Conservation (phyloP, 805 yeast genomes). For the Isabelozyma pseudorhagii region DNA sequence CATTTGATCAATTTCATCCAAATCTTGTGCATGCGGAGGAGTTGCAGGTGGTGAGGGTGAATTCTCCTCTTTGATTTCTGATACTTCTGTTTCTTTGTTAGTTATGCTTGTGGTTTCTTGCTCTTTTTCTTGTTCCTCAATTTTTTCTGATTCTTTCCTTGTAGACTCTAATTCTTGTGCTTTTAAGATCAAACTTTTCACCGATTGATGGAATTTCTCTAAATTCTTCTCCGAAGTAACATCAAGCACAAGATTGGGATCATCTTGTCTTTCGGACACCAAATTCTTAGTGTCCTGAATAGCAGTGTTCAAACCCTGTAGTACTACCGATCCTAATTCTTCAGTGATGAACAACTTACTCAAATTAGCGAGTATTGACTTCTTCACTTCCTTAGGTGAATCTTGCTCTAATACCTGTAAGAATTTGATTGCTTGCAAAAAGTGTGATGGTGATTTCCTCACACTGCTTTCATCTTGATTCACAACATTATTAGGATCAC, state of each 20-base stretch:
- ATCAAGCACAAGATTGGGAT: slow-evolving; percentile 32
- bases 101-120: not conserved
- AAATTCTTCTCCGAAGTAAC: slow-evolving; percentile 25
- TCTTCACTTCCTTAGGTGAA: slow-evolving; percentile 50
- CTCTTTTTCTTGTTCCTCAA: slow-evolving; percentile 1
- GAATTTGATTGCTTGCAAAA: slow-evolving; percentile 53
- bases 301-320: slow-evolving; percentile 31
- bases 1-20: slow-evolving; percentile 4
- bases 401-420: slow-evolving; percentile 49
- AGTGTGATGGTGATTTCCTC: slow-evolving; percentile 47
- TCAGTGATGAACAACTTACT: slow-evolving; percentile 40
- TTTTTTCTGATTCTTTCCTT: slow-evolving; percentile 2
- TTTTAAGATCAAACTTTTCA: slow-evolving; percentile 19
- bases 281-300: slow-evolving; percentile 28
- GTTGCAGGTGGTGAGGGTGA: not conserved
- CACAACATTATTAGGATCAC: slow-evolving; percentile 71
- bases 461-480: slow-evolving; percentile 42
- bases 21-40: slow-evolving; percentile 1
- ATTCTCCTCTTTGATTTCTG: slow-evolving; percentile 10
- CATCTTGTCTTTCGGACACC: slow-evolving; percentile 16
- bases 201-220: slow-evolving; percentile 24
- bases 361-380: slow-evolving; percentile 49
- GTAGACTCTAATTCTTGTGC: slow-evolving; percentile 19
- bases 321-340: slow-evolving; percentile 22
- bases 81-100: slow-evolving; percentile 10